phyloP scores from a whole-genome alignment of 768 basidiomycete species.

The Lyophyllum semitale region DNA sequence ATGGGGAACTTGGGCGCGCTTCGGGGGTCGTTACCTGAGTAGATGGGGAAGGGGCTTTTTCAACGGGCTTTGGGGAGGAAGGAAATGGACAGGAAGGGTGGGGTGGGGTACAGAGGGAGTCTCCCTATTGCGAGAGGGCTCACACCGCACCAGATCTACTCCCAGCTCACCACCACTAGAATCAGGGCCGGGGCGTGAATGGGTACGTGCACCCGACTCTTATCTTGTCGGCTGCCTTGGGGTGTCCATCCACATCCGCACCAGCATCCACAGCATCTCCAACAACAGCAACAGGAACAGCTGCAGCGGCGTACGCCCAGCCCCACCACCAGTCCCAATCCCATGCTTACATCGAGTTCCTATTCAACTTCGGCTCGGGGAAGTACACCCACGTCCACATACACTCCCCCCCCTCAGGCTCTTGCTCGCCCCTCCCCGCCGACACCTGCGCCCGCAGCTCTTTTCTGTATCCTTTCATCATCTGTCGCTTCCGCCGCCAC shows the following conservation, averaged over 20 bases:
- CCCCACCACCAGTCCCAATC: not conserved
- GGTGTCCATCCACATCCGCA: constrained; percentile 9
- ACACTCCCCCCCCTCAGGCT: constrained; percentile 26
- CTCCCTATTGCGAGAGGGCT: constrained; percentile 7
- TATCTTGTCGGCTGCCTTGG: constrained; percentile 25
- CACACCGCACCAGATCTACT: constrained; percentile 7
- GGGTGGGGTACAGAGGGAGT: not conserved
- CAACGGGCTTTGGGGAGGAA: not conserved
- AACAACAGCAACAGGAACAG: constrained; percentile 12
- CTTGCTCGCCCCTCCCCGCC: constrained; percentile 6
- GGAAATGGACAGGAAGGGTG: not conserved
- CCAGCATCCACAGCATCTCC: no score
- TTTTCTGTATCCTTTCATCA: not conserved
- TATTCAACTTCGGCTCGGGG: not conserved
- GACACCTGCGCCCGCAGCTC: not conserved
- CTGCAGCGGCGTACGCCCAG: not conserved
- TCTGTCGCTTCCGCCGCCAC: not conserved
- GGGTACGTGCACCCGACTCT: constrained; percentile 23
- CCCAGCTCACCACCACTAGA: no score
- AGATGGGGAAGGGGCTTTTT: constrained; percentile 14
- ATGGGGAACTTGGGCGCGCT: constrained; percentile 48
- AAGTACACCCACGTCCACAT: constrained; percentile 5
- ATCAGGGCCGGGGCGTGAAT: not conserved
- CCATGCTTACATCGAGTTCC: not conserved
- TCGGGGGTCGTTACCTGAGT: constrained; percentile 15